Percentiles rank a stretch among this genome's conserved stretches.
phyloP scores from a whole-genome alignment of 768 basidiomycete genomes.

The Dacryopinax spathularia region DNA sequence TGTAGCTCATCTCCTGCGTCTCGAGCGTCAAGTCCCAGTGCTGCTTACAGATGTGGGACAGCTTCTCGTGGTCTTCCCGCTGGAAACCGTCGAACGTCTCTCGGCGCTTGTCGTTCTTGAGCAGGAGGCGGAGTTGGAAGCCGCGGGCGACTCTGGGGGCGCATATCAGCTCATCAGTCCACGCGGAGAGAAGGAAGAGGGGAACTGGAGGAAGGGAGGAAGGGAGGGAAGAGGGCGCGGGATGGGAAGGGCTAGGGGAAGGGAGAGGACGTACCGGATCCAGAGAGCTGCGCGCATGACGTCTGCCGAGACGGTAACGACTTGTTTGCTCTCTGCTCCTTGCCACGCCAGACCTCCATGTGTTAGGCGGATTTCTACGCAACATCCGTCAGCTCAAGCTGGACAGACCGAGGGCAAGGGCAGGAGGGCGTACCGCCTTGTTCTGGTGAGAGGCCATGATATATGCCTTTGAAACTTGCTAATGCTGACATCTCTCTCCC shows the following conservation, averaged over 20 bases:
- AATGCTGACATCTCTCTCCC: not conserved
- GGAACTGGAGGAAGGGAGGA: not conserved
- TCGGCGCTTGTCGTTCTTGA: constrained; percentile 53
- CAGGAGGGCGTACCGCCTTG: constrained; percentile 48
- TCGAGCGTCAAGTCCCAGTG: constrained; percentile 79
- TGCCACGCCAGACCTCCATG: constrained; percentile 86
- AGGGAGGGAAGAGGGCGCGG: not conserved
- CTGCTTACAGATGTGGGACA: constrained; percentile 68
- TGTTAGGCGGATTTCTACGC: constrained; percentile 53
- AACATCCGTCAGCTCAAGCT: not conserved
- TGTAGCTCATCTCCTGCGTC: constrained; percentile 69
- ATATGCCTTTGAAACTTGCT: constrained; percentile 58
- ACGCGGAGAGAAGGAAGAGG: constrained; percentile 18
- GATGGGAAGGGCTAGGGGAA: not conserved
- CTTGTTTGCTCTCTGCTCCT: constrained; percentile 48
- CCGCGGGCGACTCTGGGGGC: constrained; percentile 56
- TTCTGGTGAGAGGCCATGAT: constrained; percentile 54
- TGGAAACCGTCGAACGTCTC: constrained; percentile 90
- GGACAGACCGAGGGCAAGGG: not conserved
- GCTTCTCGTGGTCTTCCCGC: constrained; percentile 86
- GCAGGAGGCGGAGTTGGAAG: constrained; percentile 74
- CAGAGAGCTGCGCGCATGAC: constrained; percentile 85
- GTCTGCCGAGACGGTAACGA: constrained; percentile 46
- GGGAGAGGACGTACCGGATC: constrained; percentile 36
- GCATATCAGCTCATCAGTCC: too few species aligned